Conservation (phyloP, 139 green algal species). For the Micractinium conductrix region DNA sequence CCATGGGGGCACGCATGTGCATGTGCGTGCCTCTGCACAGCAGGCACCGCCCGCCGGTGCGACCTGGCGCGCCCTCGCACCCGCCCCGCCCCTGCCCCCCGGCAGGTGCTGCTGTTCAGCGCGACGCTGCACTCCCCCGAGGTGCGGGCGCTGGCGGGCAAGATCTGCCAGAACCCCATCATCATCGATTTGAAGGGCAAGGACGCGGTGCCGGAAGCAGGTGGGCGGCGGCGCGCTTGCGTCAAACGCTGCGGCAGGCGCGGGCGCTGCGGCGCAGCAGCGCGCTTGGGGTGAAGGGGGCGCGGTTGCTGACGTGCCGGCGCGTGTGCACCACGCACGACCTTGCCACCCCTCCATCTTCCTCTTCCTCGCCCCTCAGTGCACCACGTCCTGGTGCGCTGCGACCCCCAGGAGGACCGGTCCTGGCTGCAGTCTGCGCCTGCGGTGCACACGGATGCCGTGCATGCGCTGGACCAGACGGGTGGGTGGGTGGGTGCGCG, state of each 20-base stretch:
- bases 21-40: too few species aligned
- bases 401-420: constrained; percentile 71
- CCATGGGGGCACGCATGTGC: too few species aligned
- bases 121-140: constrained; percentile 85
- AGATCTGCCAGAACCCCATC: constrained; percentile 78
- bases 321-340: neutral
- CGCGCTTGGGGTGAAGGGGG: too few species aligned
- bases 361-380: constrained; percentile 41
- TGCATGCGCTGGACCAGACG: constrained; percentile 63
- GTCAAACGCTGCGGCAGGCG: too few species aligned
- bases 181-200: constrained; percentile 85
- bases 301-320: neutral
- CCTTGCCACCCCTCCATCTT: neutral
- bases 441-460: constrained; percentile 69
- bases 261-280: too few species aligned
- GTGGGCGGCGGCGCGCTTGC: neutral
- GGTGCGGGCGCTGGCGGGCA: constrained; percentile 60
- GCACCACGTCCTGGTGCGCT: constrained; percentile 71
- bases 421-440: constrained; percentile 74
- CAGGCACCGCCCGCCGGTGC: too few species aligned
- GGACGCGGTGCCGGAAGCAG: constrained; percentile 77
- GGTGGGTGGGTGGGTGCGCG: neutral
- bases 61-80: neutral
- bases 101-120: constrained; percentile 83
- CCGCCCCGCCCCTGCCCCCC: neutral